Evolutionary conservation across 106 monocot species (phyloP).

Genomic region (Amphibolis antarctica): DNA sequence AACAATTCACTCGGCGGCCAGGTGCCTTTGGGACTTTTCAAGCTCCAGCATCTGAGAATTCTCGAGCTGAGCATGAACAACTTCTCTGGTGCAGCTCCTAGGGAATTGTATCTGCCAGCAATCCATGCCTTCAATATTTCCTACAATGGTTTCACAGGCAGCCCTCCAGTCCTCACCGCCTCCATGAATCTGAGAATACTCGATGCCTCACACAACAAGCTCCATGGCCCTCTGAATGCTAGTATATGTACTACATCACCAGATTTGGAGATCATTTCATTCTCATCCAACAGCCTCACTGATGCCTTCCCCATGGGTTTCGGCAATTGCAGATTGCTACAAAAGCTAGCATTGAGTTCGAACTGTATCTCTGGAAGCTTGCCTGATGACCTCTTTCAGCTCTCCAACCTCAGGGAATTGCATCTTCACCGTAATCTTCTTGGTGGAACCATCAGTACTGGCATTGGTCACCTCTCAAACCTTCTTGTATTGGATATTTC

Average conservation of each 20-base stretch:
- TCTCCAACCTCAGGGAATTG: slow-evolving; percentile 27
- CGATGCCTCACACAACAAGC: slow-evolving; percentile 38
- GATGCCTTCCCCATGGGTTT: slow-evolving; percentile 61
- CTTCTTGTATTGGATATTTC: slow-evolving; percentile 65
- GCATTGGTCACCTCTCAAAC: slow-evolving; percentile 49
- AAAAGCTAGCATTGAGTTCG: slow-evolving; percentile 39
- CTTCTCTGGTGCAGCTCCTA: slow-evolving; percentile 35
- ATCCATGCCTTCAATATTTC: slow-evolving; percentile 62
- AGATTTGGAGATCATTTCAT: slow-evolving; percentile 21
- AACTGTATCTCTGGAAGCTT: slow-evolving; percentile 42
- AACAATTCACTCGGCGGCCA: slow-evolving; percentile 35
- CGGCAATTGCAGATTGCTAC: slow-evolving; percentile 46
- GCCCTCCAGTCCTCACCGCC: slow-evolving; percentile 35
- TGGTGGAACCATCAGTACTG: slow-evolving; percentile 20
- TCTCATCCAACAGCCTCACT: slow-evolving; percentile 41
- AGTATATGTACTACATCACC: slow-evolving; percentile 46
- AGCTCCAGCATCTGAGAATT: slow-evolving; percentile 22
- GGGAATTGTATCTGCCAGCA: slow-evolving; percentile 22
- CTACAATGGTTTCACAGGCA: slow-evolving; percentile 42
- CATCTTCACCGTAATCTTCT: slow-evolving; percentile 36
- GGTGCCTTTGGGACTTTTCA: slow-evolving; percentile 38
- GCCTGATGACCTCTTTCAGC: slow-evolving; percentile 60
- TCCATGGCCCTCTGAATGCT: slow-evolving; percentile 37
- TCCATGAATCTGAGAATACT: slow-evolving; percentile 31
- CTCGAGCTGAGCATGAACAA: slow-evolving; percentile 63